Percentiles rank a stretch among this genome's conserved stretches.
These are phyloP conservation scores for Chiua sp. DNA, from an alignment of 1,284 basidiomycete genomes.

Conservation along the genomic window DNA sequence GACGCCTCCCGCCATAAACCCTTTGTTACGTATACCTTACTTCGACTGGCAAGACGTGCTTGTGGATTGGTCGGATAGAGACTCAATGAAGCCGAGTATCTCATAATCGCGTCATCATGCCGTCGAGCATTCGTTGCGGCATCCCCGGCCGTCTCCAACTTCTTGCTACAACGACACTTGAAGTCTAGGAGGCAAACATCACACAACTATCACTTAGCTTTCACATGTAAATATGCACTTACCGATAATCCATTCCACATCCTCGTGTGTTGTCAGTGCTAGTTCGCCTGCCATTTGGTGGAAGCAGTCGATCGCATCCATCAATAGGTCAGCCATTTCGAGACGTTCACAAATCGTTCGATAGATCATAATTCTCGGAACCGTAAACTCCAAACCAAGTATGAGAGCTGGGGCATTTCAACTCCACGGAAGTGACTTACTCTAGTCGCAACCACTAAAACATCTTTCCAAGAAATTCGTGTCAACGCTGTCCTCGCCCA, in stretches of 20 bases:
- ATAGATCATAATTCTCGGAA: neutral
- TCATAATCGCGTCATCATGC: too few relatives aligned
- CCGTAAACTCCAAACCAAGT: slow-evolving; percentile 4
- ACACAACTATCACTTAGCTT: neutral
- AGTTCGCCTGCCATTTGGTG: neutral
- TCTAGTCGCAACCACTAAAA: too few relatives aligned
- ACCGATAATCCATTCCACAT: slow-evolving; percentile 1
- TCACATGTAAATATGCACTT: neutral
- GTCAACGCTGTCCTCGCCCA: too few relatives aligned
- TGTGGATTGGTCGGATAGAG: too few relatives aligned
- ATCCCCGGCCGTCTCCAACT: neutral
- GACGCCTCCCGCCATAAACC: neutral
- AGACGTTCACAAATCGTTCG: slow-evolving; percentile 1
- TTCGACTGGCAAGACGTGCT: too few relatives aligned
- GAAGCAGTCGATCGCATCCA: neutral
- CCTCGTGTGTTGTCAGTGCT: neutral
- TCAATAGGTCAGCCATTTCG: neutral
- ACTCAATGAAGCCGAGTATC: too few relatives aligned
- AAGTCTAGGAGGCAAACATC: neutral
- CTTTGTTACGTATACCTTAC: too few relatives aligned
- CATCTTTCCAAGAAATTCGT: too few relatives aligned
- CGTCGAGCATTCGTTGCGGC: too few relatives aligned
- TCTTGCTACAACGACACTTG: neutral
- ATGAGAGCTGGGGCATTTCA: too few relatives aligned
- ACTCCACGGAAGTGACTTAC: too few relatives aligned